These are phyloP conservation scores for Erythrophleum ivorense DNA, from an alignment of 331 rosid species.

Conservation along the genomic window DNA sequence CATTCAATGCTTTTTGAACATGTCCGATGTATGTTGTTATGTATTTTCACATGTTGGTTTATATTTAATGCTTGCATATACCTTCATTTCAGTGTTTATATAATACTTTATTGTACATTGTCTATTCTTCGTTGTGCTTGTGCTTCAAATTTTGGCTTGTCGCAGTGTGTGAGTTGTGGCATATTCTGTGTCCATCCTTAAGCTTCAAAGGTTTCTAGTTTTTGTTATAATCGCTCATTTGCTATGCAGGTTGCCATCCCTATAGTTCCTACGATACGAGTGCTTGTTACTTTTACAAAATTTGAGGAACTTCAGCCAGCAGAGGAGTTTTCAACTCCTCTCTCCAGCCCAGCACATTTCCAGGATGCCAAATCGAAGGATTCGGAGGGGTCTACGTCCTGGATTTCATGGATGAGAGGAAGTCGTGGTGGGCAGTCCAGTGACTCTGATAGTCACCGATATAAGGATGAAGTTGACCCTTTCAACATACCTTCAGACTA, in stretches of 20 bases:
- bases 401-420: slow-evolving; percentile 99
- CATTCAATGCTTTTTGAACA: neutral
- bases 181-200: slow-evolving; percentile 20
- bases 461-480: slow-evolving; percentile 89
- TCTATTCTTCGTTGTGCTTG: neutral
- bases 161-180: slow-evolving; percentile 1
- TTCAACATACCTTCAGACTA: slow-evolving; percentile 88
- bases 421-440: slow-evolving; percentile 87
- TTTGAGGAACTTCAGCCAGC: slow-evolving; percentile 97
- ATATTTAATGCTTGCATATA: neutral
- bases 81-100: neutral
- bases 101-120: neutral
- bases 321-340: slow-evolving; percentile 98
- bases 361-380: slow-evolving; percentile 94
- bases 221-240: slow-evolving; percentile 30
- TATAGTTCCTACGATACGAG: slow-evolving; percentile 93
- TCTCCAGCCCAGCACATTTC: slow-evolving; percentile 95
- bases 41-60: neutral
- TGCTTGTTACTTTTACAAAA: slow-evolving; percentile 88
- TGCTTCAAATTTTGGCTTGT: neutral
- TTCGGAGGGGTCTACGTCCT: slow-evolving; percentile 78
- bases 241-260: slow-evolving; percentile 88
- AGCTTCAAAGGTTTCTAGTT: slow-evolving; percentile 30
- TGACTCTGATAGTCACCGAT: slow-evolving; percentile 80
- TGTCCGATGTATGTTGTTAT: neutral